Base-by-base conservation (phyloP, 768 basidiomycete genomes). In the Arthromyces matolae region DNA sequence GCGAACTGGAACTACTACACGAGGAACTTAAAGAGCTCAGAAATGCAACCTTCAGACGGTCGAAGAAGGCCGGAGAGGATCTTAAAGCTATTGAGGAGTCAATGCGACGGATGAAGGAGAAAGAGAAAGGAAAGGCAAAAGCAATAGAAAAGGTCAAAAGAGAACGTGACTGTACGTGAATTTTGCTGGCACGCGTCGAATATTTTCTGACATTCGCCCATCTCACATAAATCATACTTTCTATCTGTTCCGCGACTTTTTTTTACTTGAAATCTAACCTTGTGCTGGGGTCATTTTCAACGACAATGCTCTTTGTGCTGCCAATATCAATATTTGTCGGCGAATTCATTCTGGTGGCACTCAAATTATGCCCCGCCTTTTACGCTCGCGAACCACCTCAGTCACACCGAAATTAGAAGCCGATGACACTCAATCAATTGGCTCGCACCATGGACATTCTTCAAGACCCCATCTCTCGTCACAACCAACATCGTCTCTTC, bases 31-130 rank as follows among this genome's bases (percentile, higher is more conserved):
- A 63, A 50, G 51, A 68, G 39, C 65, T 84, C 43, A 78, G 73
- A 57, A 70, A 77, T 55, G 71, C 69, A 60, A 76, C 80, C 6
- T 57, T 81, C 38, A 83, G 83, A 52, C 76, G 86, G 55, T 79
- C 75, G 32, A 81, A 77, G 72, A 89, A 88, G 71, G 89, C 88
- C 0, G 78, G 77, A 25, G 81, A 85, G 59, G 89, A 91, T 72
- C 68, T 88, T 55, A 78, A 75, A 61, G 75, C 79, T 45, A 81
- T 91, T 56, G 81, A 86, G 53, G 87, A 86, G 66, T 84, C 83
- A 40, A 83, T 87, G 78, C 78, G 80, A 44, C 77, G 79, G 50
- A 76, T 89, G 69, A 86, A 80, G 68, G 88, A 89, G 69, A 83
- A 79, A 64, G 84, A 81, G 65, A 79, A 78, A 68, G 84, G 85